A percentile compares a stretch with the other conserved stretches of the same genome.
Evolutionary conservation across 139 green algal species (phyloP).

Genomic region (Closterium sp.): DNA sequence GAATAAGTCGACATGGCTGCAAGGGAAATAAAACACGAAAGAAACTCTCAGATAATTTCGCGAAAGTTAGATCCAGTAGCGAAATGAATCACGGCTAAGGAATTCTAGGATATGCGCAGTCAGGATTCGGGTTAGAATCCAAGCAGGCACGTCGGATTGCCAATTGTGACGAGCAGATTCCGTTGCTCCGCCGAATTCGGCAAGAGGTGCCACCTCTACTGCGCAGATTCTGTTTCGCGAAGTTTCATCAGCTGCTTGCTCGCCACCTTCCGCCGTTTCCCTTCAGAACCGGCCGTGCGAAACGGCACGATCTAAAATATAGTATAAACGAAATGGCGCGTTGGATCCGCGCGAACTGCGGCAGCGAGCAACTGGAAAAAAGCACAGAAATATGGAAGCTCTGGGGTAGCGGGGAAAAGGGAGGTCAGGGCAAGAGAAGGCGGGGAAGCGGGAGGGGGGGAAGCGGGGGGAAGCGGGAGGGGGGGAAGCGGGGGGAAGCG

Average conservation of each 20-base stretch:
- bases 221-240: too few relatives aligned
- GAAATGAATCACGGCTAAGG: too few relatives aligned
- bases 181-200: not conserved
- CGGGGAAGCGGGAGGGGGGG: too few relatives aligned
- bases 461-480: too few relatives aligned
- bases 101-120: not conserved
- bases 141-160: not conserved
- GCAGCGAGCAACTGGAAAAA: not conserved
- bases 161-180: not conserved
- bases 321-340: not conserved
- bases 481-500: too few relatives aligned
- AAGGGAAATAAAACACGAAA: too few relatives aligned
- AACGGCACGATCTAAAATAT: not conserved
- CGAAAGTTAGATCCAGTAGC: too few relatives aligned
- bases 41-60: too few relatives aligned
- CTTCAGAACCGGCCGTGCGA: not conserved
- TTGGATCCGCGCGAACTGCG: not conserved
- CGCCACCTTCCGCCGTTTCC: not conserved
- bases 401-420: too few relatives aligned
- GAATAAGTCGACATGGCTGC: not conserved
- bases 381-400: too few relatives aligned
- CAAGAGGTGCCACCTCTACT: not conserved
- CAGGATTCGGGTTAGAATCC: not conserved
- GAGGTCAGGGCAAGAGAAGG: too few relatives aligned
- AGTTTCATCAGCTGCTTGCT: not conserved